Percentiles rank a stretch among this genome's conserved stretches.
phyloP scores from a whole-genome alignment of 331 rosid genomes.

The Rhamnella rubrinervis region DNA sequence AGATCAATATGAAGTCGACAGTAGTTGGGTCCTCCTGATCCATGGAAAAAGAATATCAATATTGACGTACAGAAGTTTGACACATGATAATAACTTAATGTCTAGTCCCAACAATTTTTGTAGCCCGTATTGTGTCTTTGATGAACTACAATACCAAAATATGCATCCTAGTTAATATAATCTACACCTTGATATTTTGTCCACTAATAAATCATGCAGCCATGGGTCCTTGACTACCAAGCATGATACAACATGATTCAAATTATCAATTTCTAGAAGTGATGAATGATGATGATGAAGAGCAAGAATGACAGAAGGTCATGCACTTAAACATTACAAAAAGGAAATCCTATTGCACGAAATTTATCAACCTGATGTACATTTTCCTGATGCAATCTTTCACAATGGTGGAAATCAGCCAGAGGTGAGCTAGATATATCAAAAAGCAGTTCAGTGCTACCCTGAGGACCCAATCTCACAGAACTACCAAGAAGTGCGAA shows the following conservation, averaged over 20 bases:
- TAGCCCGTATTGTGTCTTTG: neutral
- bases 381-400: slow-evolving; percentile 67
- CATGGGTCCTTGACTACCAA: too few relatives aligned
- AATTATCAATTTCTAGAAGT: neutral
- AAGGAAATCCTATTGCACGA: slow-evolving; percentile 10
- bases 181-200: neutral
- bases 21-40: slow-evolving; percentile 55
- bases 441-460: slow-evolving; percentile 46
- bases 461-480: slow-evolving; percentile 56
- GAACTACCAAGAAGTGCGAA: slow-evolving; percentile 39
- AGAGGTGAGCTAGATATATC: slow-evolving; percentile 58
- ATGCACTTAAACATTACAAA: neutral
- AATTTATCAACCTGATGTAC: slow-evolving; percentile 53
- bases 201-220: neutral
- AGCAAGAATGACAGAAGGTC: neutral
- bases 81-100: too few relatives aligned
- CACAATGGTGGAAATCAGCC: slow-evolving; percentile 70
- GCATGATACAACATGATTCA: slow-evolving; percentile 2
- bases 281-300: neutral
- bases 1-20: slow-evolving; percentile 83
- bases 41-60: slow-evolving; percentile 30
- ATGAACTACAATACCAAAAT: neutral
- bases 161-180: neutral
- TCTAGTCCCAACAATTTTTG: neutral
- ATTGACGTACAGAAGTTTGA: neutral